phyloP scores from a whole-genome alignment of 148 eudicot species.

The Fagopyrum esculentum region DNA sequence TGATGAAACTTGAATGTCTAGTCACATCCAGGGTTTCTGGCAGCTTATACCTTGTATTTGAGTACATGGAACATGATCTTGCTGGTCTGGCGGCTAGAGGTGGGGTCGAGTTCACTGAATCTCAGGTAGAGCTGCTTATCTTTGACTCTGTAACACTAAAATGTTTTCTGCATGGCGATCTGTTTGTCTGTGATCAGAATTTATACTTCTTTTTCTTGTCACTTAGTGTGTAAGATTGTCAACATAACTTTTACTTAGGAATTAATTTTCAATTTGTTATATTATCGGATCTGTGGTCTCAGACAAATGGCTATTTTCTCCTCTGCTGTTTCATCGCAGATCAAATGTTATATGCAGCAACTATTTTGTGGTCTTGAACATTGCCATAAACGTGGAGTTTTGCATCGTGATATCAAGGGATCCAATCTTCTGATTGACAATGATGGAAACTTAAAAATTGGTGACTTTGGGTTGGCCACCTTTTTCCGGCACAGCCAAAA shows the following conservation, averaged over 20 bases:
- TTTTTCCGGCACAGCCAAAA: conserved; percentile 33
- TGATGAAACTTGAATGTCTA: conserved; percentile 59
- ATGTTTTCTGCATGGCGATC: neutral
- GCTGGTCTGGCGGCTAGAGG: conserved; percentile 54
- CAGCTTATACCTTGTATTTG: conserved; percentile 53
- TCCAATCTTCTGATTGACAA: conserved; percentile 50
- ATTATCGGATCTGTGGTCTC: conserved; percentile 1
- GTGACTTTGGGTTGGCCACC: conserved; percentile 60
- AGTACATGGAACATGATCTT: conserved; percentile 66
- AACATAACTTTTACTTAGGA: neutral
- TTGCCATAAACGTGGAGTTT: conserved; percentile 55
- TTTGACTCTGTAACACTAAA: neutral
- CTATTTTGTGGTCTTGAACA: conserved; percentile 54
- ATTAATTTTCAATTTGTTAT: neutral
- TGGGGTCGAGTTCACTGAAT: conserved; percentile 37
- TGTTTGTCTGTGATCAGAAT: neutral
- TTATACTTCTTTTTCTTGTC: neutral
- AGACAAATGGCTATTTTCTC: neutral
- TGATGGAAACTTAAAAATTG: conserved; percentile 55
- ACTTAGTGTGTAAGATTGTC: neutral
- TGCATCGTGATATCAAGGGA: conserved; percentile 66
- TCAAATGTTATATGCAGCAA: conserved; percentile 60
- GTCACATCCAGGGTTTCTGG: conserved; percentile 49
- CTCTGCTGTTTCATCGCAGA: conserved; percentile 28
- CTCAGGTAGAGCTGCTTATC: conserved; percentile 31